Evolutionary conservation across 2,329 filamentous ascomycete species (phyloP), one percentile per base, ranked within the genome.

Genomic region (Clonostachys sp.): DNA sequence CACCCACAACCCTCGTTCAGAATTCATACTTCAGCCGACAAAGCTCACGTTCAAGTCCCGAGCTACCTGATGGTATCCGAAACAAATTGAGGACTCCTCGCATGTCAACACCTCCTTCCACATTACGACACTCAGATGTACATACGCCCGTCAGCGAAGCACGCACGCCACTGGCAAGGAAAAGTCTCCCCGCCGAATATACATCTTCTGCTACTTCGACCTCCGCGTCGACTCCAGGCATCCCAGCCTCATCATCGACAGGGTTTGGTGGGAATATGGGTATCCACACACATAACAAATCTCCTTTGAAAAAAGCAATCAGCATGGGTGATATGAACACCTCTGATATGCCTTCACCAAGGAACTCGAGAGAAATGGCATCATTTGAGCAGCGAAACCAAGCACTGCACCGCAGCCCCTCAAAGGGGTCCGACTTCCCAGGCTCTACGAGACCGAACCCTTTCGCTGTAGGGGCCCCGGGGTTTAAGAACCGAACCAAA

Each of bases 21-120:
- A 84, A 88, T 42, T 82, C 82, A 2, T 96, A 96, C 65, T 79
- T 82, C 52, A 88, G 87, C 2, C 88, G 91, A 49, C 86, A 89
- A 5, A 96, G 96, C 61, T 84, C 87, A 1, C 83, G 90, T 55
- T 78, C 90, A 53, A 83, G 91, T 56, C 84, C 87, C 0, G 83
- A 91, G 42, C 59, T 62, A 18, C 43, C 62, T 33, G 63, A 61
- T 44, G 63, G 57, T 52, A 63, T 60, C 53, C 51, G 60, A 44
- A 68, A 55, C 59, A 73, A 59, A 52, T 56, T 60, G 53, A 61
- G 68, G 66, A 65, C 59, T 47, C 63, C 68, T 42, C 68, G 65
- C 55, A 61, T 70, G 55, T 74, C 71, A 57, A 75, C 72, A 3
- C 74, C 75, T 6, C 57, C 62, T 5, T 54, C 58, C 9, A 54